These are phyloP conservation scores for Liquidambar formosana DNA, from an alignment of 164 flowering plant species.

Conservation along the genomic window DNA sequence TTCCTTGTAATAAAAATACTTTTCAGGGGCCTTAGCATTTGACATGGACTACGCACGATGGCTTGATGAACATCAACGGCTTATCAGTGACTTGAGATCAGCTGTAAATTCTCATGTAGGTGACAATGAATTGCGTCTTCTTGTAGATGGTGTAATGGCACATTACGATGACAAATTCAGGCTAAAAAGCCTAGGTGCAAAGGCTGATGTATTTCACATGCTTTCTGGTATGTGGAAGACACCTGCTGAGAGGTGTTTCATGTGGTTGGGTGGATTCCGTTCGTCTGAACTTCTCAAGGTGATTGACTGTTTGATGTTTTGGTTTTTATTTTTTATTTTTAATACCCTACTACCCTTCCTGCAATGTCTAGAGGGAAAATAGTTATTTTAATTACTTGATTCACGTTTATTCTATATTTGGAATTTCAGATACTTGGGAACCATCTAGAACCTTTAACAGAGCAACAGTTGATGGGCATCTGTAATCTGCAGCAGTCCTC, in stretches of 20 bases:
- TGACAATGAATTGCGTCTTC: slow-evolving; percentile 62
- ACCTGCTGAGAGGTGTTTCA: slow-evolving; percentile 86
- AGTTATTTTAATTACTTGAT: not conserved
- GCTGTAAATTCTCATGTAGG: slow-evolving; percentile 62
- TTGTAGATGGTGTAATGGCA: slow-evolving; percentile 72
- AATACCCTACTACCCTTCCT: too few species aligned
- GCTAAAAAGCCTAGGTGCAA: slow-evolving; percentile 64
- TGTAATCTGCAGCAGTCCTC: slow-evolving; percentile 88
- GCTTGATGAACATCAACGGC: slow-evolving; percentile 82
- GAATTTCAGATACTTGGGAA: slow-evolving; percentile 60
- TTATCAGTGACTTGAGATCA: slow-evolving; percentile 68
- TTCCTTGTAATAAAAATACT: not conserved
- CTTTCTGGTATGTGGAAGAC: slow-evolving; percentile 96
- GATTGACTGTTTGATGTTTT: not conserved
- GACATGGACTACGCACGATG: slow-evolving; percentile 83
- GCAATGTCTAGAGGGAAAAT: not conserved
- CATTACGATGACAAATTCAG: slow-evolving; percentile 76
- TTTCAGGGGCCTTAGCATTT: slow-evolving; percentile 73
- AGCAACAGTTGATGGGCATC: slow-evolving; percentile 79
- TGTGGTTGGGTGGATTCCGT: slow-evolving; percentile 97
- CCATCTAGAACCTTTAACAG: slow-evolving; percentile 85
- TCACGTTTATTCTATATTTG: not conserved
- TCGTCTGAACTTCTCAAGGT: slow-evolving; percentile 92
- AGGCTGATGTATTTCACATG: slow-evolving; percentile 85
- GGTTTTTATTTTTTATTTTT: not conserved